Evolutionary conservation across 768 basidiomycete genomes (phyloP).

Genomic region (Kwoniella botswanensis): DNA sequence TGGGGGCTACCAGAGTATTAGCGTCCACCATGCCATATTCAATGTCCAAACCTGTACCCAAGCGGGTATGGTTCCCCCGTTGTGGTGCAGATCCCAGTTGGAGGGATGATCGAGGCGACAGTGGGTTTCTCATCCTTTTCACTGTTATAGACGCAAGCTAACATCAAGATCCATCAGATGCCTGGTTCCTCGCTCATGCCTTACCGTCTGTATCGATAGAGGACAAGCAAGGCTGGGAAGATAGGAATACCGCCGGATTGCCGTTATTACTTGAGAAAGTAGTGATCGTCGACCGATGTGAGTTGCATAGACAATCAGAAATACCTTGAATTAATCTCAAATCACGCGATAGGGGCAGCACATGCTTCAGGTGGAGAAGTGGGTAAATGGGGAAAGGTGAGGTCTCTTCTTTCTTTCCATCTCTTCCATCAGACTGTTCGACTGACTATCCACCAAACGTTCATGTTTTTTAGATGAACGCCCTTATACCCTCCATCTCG

Average conservation of each 20-base stretch:
- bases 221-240: constrained; percentile 45
- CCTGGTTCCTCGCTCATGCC: constrained; percentile 46
- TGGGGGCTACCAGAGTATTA: constrained; percentile 40
- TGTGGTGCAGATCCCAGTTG: constrained; percentile 41
- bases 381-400: constrained; percentile 52
- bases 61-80: constrained; percentile 42
- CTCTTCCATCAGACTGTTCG: too few species aligned
- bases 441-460: background rate
- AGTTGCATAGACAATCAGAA: constrained; percentile 3
- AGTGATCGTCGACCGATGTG: constrained; percentile 55
- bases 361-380: constrained; percentile 45
- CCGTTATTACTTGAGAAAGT: constrained; percentile 49
- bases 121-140: constrained; percentile 16
- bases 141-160: background rate
- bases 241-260: constrained; percentile 36
- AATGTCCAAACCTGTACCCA: constrained; percentile 19
- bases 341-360: constrained; percentile 33
- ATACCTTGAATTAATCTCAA: background rate
- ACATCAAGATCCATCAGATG: constrained; percentile 30
- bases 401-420: background rate
- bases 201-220: constrained; percentile 47
- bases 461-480: constrained; percentile 36
- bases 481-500: constrained; percentile 25
- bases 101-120: constrained; percentile 37
- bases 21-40: constrained; percentile 27